A percentile compares a stretch with the other conserved stretches of the same genome.
phyloP scores from a whole-genome alignment of 148 eudicot genomes.

The Diospyros lotus region DNA sequence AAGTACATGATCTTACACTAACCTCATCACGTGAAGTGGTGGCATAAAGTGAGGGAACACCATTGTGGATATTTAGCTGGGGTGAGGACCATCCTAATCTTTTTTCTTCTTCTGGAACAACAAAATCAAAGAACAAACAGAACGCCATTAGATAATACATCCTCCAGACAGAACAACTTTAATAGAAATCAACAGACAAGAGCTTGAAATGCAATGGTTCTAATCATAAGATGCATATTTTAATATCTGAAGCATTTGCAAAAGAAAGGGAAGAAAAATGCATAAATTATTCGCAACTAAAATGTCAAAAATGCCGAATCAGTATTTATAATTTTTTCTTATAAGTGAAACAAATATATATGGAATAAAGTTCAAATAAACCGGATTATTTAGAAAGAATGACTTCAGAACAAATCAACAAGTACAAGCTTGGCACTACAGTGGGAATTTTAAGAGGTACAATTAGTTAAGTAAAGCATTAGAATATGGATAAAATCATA shows the following conservation, averaged over 20 bases:
- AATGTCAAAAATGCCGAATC: too few relatives aligned
- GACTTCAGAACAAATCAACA: too few relatives aligned
- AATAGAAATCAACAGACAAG: neutral
- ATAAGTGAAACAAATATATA: too few relatives aligned
- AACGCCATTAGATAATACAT: neutral
- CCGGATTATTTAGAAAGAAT: too few relatives aligned
- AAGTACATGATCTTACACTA: constrained; percentile 10
- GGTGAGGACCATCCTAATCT: constrained; percentile 36
- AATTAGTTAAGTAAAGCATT: too few relatives aligned
- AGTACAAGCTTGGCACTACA: too few relatives aligned
- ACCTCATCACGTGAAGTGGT: constrained; percentile 4
- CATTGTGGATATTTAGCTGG: constrained; percentile 15
- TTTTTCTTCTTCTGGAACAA: constrained; percentile 52
- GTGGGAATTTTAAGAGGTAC: too few relatives aligned
- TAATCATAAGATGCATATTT: neutral
- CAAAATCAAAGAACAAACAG: constrained; percentile 1
- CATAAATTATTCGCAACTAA: too few relatives aligned
- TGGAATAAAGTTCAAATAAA: too few relatives aligned
- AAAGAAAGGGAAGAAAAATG: too few relatives aligned
- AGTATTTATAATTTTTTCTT: too few relatives aligned
- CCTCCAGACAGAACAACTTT: neutral
- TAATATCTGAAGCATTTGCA: neutral
- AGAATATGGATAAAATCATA: too few relatives aligned
- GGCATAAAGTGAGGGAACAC: constrained; percentile 15
- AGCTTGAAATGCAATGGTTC: neutral